Evolutionary conservation across 305 asterid genomes (phyloP).

Genomic region (Solanum hybrid): DNA sequence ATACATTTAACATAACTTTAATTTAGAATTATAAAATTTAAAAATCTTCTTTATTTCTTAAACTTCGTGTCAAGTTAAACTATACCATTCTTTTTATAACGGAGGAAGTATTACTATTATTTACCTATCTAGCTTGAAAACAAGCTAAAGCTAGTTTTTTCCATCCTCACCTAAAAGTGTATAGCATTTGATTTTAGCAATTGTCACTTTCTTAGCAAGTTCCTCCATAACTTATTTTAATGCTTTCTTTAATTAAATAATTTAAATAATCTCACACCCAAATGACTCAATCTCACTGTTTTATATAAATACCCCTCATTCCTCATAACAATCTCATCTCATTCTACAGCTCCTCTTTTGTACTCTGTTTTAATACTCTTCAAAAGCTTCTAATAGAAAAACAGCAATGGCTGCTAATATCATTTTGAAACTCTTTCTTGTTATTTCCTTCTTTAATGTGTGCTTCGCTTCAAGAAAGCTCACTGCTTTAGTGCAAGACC

Average conservation of each 20-base stretch:
- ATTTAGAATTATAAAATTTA: accelerated
- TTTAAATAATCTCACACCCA: background rate
- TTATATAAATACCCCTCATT: background rate
- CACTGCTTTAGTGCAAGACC: constrained; percentile 1
- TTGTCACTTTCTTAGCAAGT: constrained; percentile 9
- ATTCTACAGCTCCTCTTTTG: background rate
- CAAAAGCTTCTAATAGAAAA: background rate
- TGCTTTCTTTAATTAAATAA: background rate
- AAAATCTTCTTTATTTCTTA: no score
- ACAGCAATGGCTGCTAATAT: background rate
- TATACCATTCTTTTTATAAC: accelerated
- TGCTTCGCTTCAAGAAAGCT: constrained; percentile 11
- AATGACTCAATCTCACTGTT: background rate
- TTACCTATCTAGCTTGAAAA: background rate
- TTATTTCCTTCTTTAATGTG: background rate
- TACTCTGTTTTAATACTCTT: background rate
- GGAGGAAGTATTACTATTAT: background rate
- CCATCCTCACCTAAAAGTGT: background rate
- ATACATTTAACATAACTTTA: no score
- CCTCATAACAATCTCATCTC: background rate
- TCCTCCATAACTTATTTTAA: background rate
- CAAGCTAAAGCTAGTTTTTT: background rate
- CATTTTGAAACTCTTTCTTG: background rate
- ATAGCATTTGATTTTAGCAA: constrained; percentile 6
- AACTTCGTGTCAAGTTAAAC: accelerated